Evolutionary conservation across 495 filamentous ascomycete species (phyloP), one percentile per base, ranked within the genome.

Genomic region (Daldinia grandis): DNA sequence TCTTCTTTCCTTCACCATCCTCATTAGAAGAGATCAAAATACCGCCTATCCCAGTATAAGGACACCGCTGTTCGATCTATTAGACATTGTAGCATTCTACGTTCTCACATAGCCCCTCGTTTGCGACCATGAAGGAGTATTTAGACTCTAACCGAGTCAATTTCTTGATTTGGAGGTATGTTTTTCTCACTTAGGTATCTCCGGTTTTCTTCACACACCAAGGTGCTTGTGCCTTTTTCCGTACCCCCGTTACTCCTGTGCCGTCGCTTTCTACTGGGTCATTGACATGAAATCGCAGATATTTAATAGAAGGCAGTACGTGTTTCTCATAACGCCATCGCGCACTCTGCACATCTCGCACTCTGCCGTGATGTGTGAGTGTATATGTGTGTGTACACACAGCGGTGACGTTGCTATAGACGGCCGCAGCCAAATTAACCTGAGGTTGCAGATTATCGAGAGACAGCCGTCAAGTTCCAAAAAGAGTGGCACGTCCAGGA

Each of bases 101-200:
- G 2, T 31, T 21, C 28, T 19, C 12, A 28, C n/a, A 10, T 30
- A 57, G 30, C 33, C 51, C 12, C n/a, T 37, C 14, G 64, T 68
- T 63, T 35, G 64, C 78, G 74, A 82, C 74, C 62, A 85, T 87
- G 85, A 87, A 87, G 78, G 86, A 87, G 76, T 74, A 81, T 66
- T 87, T 99, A 76, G 91, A 92, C 80, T 95, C 93, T 68, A 89
- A 98, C 85, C 91, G 95, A 83, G 88, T 98, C 84, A 99, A 98
- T 87, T 98, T 95, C 86, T 86, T 99, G 83, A 92, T 99, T 85
- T 97, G 94, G 92, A 94, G 94, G 93, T 98, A 87, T 81, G 93
- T 87, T 73, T 69, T 62, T 71, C 71, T 63, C 51, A 58, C 67
- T 68, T 49, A 63, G 66, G 64, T 66, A 59, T 59, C 72, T 65